Base-by-base conservation (phyloP, 495 filamentous ascomycete species). In the Letharia lupina region DNA sequence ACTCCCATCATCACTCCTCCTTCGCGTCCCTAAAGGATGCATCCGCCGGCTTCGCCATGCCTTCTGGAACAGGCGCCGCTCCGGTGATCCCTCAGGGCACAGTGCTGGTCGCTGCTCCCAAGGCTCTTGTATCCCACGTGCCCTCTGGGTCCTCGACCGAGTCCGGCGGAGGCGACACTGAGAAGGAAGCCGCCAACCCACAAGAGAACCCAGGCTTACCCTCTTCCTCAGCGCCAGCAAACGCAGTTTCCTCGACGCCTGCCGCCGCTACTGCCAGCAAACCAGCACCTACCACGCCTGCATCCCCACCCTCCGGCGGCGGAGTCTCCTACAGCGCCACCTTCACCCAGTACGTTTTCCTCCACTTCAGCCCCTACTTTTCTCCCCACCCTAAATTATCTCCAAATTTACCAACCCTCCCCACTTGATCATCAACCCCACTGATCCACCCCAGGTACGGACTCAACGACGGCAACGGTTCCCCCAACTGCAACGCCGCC, bases 401-500 rank as follows among this genome's bases (percentile, higher is more conserved):
- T 13, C n/a, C 23, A 28, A 28, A 31, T 23, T 52, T 5, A 28
- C 23, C 16, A 6, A 10, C 45, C 20, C 3, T 65, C 35, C 7
- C 23, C 61, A 39, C 28, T 23, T 1, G 5, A 28, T 33, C 35
- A 5, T 39, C 28, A 20, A 20, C 18, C 28, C 4, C 4, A 35
- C 62, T n/a, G 1, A 50, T 6, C 11, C 18, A 23, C 9, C 45
- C 10, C 45, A 70, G 68, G 35, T 74, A 74, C 60, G 68, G 72
- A 3, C 52, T 66, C 52, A 61, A 62, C n/a, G 72, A 73, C 52
- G 12, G 4, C 15, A 45, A 58, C 35, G 71, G 69, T 7, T 72
- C 71, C 8, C 47, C 44, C 7, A 71, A 68, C 41, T 74, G 73
- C 61, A 70, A 73, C 50, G 62, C 68, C n/a, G 54, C 45, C 35